A percentile compares a stretch with the other conserved stretches of the same genome.
phyloP scores from a whole-genome alignment of 805 yeast genomes.

The Priceomyces medius region DNA sequence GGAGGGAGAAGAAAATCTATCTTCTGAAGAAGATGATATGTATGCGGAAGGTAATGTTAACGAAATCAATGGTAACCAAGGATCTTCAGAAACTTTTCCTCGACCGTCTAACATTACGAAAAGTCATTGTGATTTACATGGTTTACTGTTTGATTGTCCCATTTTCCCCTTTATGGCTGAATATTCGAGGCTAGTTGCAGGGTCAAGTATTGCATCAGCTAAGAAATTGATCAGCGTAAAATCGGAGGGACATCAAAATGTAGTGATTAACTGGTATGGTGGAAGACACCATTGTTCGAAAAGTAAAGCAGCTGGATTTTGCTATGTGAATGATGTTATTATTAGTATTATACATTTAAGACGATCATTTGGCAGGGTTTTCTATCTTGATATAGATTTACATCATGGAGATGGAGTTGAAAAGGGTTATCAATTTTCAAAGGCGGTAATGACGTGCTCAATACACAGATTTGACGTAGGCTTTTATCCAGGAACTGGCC shows the following conservation, averaged over 20 bases:
- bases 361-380: constrained; percentile 41
- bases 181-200: constrained; percentile 52
- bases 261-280: constrained; percentile 73
- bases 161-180: constrained; percentile 51
- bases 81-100: too few relatives aligned
- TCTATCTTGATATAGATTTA: constrained; percentile 69
- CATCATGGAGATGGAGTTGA: constrained; percentile 86
- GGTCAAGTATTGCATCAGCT: constrained; percentile 57
- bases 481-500: constrained; percentile 74
- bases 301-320: constrained; percentile 62
- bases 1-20: background rate
- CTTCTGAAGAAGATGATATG: too few relatives aligned
- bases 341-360: constrained; percentile 55
- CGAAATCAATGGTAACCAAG: too few relatives aligned
- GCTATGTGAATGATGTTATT: constrained; percentile 70
- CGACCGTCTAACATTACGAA: too few relatives aligned
- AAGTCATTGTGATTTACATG: constrained; percentile 33
- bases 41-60: too few relatives aligned
- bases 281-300: constrained; percentile 71
- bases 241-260: constrained; percentile 17
- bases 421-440: constrained; percentile 55
- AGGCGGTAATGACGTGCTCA: constrained; percentile 59
- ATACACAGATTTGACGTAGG: constrained; percentile 64
- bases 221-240: constrained; percentile 23
- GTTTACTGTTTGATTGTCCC: constrained; percentile 64